Conservation (phyloP, 1,284 basidiomycete genomes). For the Trichosporon sp. region DNA sequence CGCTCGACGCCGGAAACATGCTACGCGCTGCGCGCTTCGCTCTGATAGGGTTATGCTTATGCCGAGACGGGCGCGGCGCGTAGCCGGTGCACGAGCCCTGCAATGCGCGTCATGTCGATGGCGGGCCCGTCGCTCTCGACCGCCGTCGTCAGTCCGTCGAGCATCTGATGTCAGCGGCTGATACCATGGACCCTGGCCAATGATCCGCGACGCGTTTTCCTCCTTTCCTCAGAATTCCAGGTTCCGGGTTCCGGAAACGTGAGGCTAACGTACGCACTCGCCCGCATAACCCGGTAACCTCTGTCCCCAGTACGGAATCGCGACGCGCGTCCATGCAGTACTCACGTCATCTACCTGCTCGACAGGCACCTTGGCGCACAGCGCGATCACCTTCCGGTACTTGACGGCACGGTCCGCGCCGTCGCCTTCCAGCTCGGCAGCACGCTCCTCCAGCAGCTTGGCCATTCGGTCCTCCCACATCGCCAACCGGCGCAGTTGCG, state of each 20-base stretch:
- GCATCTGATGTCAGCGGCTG: constrained; percentile 63
- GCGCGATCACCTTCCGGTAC: constrained; percentile 85
- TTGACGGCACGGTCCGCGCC: constrained; percentile 82
- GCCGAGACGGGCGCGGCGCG: constrained; percentile 34
- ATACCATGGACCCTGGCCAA: neutral
- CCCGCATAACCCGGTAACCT: constrained; percentile 3
- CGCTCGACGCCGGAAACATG: too few relatives aligned
- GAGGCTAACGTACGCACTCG: neutral
- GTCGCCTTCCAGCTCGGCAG: constrained; percentile 73
- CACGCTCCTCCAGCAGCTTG: constrained; percentile 68
- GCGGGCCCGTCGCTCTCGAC: constrained; percentile 84
- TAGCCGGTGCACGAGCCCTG: constrained; percentile 71
- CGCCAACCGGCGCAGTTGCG: constrained; percentile 72
- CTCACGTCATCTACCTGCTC: constrained; percentile 87
- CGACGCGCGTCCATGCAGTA: constrained; percentile 34
- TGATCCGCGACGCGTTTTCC: neutral
- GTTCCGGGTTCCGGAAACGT: neutral
- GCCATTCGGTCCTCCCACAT: constrained; percentile 80
- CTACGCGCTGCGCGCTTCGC: neutral
- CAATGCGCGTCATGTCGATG: constrained; percentile 81
- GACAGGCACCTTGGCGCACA: constrained; percentile 83
- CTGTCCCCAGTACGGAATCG: neutral
- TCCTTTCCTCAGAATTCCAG: too few relatives aligned
- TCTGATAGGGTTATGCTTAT: constrained; percentile 15
- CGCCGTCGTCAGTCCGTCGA: constrained; percentile 82